Percentiles rank a stretch among this genome's conserved stretches.
phyloP scores from a whole-genome alignment of 1,139 yeast species.

The Torulaspora pretoriensis region DNA sequence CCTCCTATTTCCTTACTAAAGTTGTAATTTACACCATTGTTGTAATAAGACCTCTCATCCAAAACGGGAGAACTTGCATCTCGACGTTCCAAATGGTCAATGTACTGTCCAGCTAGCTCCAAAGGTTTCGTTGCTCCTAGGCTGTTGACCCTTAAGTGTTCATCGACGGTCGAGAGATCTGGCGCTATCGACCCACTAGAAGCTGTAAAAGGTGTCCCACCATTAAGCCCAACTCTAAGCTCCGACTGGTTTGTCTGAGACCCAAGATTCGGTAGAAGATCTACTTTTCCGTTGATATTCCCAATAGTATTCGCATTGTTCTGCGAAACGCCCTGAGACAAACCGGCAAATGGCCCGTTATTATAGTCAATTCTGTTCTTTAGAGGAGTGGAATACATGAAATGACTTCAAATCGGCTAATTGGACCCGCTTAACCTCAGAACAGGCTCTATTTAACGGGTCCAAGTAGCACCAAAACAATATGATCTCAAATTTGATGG shows the following conservation, averaged over 20 bases:
- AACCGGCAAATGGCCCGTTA: conserved; percentile 18
- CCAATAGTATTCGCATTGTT: conserved; percentile 6
- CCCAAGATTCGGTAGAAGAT: background rate
- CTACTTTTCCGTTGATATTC: conserved; percentile 1
- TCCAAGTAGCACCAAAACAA: background rate
- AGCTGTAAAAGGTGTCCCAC: conserved; percentile 5
- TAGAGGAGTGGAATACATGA: conserved; percentile 35
- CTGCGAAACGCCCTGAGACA: conserved; percentile 11
- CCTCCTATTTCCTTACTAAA: conserved; percentile 40
- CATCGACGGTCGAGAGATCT: conserved; percentile 18
- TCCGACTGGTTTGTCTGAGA: background rate
- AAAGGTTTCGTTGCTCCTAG: conserved; percentile 35
- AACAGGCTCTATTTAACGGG: background rate
- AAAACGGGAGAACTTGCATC: conserved; percentile 41
- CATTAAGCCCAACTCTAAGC: background rate
- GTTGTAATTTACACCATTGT: conserved; percentile 42
- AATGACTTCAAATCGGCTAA: background rate
- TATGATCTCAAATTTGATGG: conserved; percentile 3
- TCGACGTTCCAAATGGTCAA: conserved; percentile 38
- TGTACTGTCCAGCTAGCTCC: conserved; percentile 40
- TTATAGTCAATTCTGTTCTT: conserved; percentile 31
- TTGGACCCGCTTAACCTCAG: background rate
- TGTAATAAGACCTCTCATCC: conserved; percentile 41
- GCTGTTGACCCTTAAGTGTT: conserved; percentile 30
- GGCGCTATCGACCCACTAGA: conserved; percentile 8